Evolutionary conservation across 2,329 filamentous ascomycete species (phyloP), one percentile per base, ranked within the genome.

Genomic region (Fusarium sp.): DNA sequence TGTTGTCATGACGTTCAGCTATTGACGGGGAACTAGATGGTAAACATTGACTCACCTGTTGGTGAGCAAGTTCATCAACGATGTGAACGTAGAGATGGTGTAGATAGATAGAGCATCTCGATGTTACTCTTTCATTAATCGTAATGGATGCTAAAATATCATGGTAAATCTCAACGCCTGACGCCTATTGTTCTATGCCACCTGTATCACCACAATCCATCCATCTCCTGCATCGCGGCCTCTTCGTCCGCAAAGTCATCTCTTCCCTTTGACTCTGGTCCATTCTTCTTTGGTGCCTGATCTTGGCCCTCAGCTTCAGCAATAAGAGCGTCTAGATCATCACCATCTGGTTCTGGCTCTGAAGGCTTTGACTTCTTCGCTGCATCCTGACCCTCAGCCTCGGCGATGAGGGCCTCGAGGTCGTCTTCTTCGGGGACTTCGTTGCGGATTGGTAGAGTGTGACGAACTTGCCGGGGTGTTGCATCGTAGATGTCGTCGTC

Each of bases 161-260:
- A 34, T 40, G 40, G n/a, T 5, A 14, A 14, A 31, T 29, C 18
- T n/a, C 25, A 58, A 66, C 40, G 18, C 61, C 62, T 1, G 10
- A 67, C 65, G 55, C 62, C 50, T 10, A 29, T 18, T 27, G 11
- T 7, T n/a, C 33, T 23, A 31, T 62, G 2, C 11, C 10, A 2
- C 11, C 8, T 25, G 8, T 18, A 20, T 65, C 33, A 86, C 84
- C 84, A 87, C 23, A 86, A 67, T 0, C 82, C 85, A 40, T 86
- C 85, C 84, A 88, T 86, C 68, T 87, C 87, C 36, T 85, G 87
- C 87, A 93, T 89, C 1, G 86, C 89, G 64, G 88, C 90, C 78
- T 91, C 87, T 13, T 91, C 89, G 58, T 89, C 89, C 1, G 83
- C 85, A 75, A 86, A 89, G 23, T 82, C 78, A 34, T 83, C 76